Base-by-base conservation (phyloP, 306 rosid genomes). In the Citrullus amarus region DNA sequence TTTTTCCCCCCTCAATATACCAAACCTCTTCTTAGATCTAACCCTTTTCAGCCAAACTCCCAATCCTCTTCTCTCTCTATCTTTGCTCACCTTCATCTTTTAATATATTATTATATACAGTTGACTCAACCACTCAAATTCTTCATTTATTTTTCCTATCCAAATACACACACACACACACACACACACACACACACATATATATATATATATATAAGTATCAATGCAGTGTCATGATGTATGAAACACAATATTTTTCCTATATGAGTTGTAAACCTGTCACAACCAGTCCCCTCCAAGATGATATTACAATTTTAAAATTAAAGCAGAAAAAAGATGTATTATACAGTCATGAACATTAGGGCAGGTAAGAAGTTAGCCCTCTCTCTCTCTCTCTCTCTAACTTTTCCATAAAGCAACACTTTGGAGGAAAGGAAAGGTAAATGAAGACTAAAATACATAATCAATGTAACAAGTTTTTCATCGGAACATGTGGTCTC, bases 11-110 rank as follows among this genome's bases (percentile, higher is more conserved):
- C 34, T 44, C 56, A 69, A 44, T 20, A 1, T 12, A 85, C 78
- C 86, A 74, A 75, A n/a, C 16, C 80, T 80, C 79, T 78, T 66
- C 83, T 43, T 79, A 39, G 53, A 69, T 48, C 53, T 36, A 76
- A 79, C 78, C 67, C 51, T 75, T 83, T 81, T 34, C 61, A 50
- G 75, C 86, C 79, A 80, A 38, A 78, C 16, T 20, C 72, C 28
- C 81, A 71, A 77, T 44, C 20, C 20, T 1, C 20, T 12, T 38
- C 53, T 41, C 28, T 9, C 48, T 13, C 41, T 14, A 61, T 28
- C 6, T 61, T 61, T 30, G 62, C 66, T 34, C 70, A 32, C 43
- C 44, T 34, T 41, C 28, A 67, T 67, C 51, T 38, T 67, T 67
- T 39, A 17, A 51, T 51, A 51, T 5, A 5, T 51, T 15, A 32